Base-by-base conservation (phyloP, 768 basidiomycete genomes). In the Termitomyces sp. region DNA sequence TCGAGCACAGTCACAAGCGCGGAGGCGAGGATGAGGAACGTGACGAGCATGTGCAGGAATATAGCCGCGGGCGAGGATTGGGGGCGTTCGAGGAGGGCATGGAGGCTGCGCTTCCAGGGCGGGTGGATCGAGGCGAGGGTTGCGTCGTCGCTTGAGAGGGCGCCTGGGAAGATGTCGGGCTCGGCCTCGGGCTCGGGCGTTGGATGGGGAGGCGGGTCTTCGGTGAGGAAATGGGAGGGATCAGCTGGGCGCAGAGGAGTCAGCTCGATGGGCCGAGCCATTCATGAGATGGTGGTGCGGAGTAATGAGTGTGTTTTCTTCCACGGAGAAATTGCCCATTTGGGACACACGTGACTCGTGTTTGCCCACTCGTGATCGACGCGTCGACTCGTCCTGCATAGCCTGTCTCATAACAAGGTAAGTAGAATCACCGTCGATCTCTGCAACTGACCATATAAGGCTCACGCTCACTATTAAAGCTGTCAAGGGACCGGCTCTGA, bases 1-100 rank as follows among this genome's bases (percentile, higher is more conserved):
- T 93, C 91, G 28, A 93, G 75, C 4, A 92, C 79, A 0, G 91
- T 93, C 32, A 93, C 84, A 42, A 90, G 64, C 1, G 91, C 91
- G 1, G 89, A 90, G 63, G 89, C 72, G 2, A 92, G 70, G 63
- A 96, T 94, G 45, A 91, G 78, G 13, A 79, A 80, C 0, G 91
- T 93, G 33, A 84, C 85, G 54, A 85, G 70, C 65, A 90, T 76
- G 71, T 94, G 91, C 2, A 94, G 70, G 28, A 90, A 70, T 71
- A 95, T 93, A 0, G 94, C 94, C 1, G 88, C 78, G 0, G 81
- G 73, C 0, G 90, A 92, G 0, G 90, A 88, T 7, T 87, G 87
- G 0, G 94, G 92, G 58, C 84, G 86, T 67, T 96, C 94, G 65
- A 96, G 82, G 20, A 96, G 78, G 49, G 85, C 80, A 69, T 85